These are phyloP conservation scores for Xerocomus amazonicus DNA, from an alignment of 1,284 basidiomycete genomes.

Conservation along the genomic window DNA sequence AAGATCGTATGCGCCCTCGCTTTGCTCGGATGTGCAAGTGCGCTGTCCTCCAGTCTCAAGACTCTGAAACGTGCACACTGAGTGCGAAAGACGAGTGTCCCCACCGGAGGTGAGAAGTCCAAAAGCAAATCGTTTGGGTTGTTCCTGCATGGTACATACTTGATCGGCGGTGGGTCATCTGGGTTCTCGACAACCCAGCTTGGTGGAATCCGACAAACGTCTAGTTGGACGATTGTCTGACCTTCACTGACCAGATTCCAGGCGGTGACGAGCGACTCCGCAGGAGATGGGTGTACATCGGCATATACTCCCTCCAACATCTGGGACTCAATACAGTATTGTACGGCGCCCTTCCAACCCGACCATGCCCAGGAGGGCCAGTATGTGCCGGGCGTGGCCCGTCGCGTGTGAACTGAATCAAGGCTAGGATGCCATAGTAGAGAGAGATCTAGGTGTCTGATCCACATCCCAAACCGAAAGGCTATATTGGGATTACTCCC, in stretches of 20 bases:
- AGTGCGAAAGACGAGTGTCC: conserved; percentile 25
- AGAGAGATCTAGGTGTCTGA: not conserved
- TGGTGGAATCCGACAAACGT: conserved; percentile 9
- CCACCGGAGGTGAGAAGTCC: conserved; percentile 2
- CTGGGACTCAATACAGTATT: conserved; percentile 4
- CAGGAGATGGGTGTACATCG: conserved; percentile 4
- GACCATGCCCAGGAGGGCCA: conserved; percentile 26
- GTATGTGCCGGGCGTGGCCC: not conserved
- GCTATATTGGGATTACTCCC: not conserved
- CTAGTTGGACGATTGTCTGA: conserved; percentile 6
- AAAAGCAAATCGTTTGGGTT: conserved; percentile 1
- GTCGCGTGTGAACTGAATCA: conserved; percentile 7
- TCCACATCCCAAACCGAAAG: conserved; percentile 18
- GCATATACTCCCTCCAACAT: conserved; percentile 2
- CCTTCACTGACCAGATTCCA: conserved; percentile 10
- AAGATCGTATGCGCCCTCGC: conserved; percentile 12
- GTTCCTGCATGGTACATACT: conserved; percentile 2
- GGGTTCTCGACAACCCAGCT: conserved; percentile 6
- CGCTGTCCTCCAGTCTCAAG: not conserved
- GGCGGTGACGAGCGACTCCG: conserved; percentile 8
- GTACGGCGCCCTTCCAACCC: conserved; percentile 20
- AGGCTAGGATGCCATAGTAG: conserved; percentile 8
- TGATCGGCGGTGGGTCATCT: not conserved
- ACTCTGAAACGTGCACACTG: conserved; percentile 11
- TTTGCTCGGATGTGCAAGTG: not conserved